Evolutionary conservation across 108 stramenopile genomes (phyloP).

Genomic region (Poteriospumella lacustris): DNA sequence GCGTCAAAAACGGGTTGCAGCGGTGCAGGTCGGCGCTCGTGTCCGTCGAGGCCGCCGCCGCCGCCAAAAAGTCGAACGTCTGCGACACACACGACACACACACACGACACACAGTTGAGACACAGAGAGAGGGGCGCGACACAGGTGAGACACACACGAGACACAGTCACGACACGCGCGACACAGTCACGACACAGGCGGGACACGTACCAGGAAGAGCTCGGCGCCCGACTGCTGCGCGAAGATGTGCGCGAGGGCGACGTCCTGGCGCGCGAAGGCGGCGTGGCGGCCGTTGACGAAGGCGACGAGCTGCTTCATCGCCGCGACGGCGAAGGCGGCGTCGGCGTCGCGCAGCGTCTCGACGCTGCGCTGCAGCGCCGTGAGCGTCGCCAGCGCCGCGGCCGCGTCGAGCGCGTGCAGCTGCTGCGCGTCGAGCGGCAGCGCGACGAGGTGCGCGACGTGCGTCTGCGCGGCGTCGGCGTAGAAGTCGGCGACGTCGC

Average conservation of each 20-base stretch:
- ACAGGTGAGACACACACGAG: not conserved
- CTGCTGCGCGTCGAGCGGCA: conserved; percentile 20
- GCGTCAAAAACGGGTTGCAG: conserved; percentile 15
- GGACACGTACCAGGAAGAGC: not conserved
- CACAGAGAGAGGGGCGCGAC: not conserved
- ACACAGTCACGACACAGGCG: not conserved
- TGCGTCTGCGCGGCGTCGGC: conserved; percentile 27
- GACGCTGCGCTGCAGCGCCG: conserved; percentile 35
- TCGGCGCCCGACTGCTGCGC: not conserved
- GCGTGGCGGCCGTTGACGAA: not conserved
- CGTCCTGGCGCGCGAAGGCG: not conserved
- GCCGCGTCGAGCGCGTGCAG: not conserved
- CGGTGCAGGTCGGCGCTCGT: not conserved
- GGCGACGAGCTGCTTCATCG: not conserved
- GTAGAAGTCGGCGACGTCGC: conserved; percentile 25
- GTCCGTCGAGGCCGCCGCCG: not conserved
- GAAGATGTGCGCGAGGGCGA: not conserved
- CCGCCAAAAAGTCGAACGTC: conserved; percentile 13
- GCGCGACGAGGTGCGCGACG: conserved; percentile 32
- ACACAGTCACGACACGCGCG: not conserved
- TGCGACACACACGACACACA: not conserved
- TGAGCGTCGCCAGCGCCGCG: conserved; percentile 26
- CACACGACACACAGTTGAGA: too few relatives aligned
- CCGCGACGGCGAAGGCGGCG: not conserved
- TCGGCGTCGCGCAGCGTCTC: conserved; percentile 37